phyloP scores from a whole-genome alignment of 306 rosid species.

The Vicia faba region DNA sequence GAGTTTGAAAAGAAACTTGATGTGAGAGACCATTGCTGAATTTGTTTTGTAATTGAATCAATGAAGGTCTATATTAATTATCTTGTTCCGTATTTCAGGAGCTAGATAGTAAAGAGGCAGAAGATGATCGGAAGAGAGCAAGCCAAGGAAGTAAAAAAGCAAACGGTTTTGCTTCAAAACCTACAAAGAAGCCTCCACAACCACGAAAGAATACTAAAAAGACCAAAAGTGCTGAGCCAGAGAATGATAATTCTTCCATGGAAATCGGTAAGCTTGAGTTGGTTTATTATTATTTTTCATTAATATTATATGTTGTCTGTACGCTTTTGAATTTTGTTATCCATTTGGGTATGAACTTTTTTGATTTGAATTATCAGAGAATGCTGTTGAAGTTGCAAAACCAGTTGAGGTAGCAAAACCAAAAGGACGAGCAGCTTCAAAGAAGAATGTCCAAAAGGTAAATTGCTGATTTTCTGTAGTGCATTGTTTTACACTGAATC shows the following conservation, averaged over 20 bases:
- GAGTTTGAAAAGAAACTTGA: slow-evolving; percentile 67
- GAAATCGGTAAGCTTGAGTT: slow-evolving; percentile 64
- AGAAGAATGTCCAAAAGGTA: slow-evolving; percentile 65
- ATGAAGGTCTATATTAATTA: not conserved
- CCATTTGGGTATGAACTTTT: not conserved
- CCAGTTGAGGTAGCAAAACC: slow-evolving; percentile 50
- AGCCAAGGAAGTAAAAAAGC: slow-evolving; percentile 49
- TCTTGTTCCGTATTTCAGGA: slow-evolving; percentile 53
- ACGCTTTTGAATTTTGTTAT: too few relatives aligned
- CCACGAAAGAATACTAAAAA: slow-evolving; percentile 77
- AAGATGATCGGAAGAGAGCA: slow-evolving; percentile 54
- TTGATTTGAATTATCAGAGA: slow-evolving; percentile 43
- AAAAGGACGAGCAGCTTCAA: slow-evolving; percentile 57
- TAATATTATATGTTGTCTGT: not conserved
- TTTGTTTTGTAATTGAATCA: not conserved
- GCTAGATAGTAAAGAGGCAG: slow-evolving; percentile 63
- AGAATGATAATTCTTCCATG: slow-evolving; percentile 54
- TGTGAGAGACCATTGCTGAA: slow-evolving; percentile 43
- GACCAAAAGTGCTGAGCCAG: slow-evolving; percentile 52
- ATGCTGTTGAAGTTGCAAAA: slow-evolving; percentile 37
- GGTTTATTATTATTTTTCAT: not conserved
- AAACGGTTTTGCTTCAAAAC: slow-evolving; percentile 36
- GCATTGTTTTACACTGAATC: not conserved
- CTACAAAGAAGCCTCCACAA: slow-evolving; percentile 68
- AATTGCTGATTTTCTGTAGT: not conserved